Conservation (phyloP, 148 eudicot species). For the Nepenthes gracilis region DNA sequence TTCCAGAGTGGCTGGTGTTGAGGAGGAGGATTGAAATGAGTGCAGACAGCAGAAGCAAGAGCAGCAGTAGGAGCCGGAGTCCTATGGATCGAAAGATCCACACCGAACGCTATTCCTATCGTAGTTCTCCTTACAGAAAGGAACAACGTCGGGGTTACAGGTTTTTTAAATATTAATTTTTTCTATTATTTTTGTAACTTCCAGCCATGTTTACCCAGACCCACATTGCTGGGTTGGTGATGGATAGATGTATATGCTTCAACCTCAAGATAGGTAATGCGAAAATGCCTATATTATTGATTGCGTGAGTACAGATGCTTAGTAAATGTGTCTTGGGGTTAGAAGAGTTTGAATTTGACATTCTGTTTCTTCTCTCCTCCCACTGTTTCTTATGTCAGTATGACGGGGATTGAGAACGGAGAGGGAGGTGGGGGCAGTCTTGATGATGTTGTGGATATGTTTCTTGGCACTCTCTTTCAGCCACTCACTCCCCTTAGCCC, state of each 20-base stretch:
- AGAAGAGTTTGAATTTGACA: neutral
- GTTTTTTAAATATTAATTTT: slow-evolving; percentile 34
- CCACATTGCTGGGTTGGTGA: neutral
- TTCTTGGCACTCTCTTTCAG: no score
- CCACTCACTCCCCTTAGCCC: no score
- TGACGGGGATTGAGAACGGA: no score
- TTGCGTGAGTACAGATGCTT: no score
- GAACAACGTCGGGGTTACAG: slow-evolving; percentile 72
- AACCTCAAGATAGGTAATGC: no score
- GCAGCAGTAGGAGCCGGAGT: slow-evolving; percentile 53
- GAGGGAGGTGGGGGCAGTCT: no score
- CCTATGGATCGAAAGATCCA: slow-evolving; percentile 63
- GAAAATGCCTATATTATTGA: no score
- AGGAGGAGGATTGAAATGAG: slow-evolving; percentile 41
- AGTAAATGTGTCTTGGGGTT: no score
- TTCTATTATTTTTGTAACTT: neutral
- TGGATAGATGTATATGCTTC: no score
- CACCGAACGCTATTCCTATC: slow-evolving; percentile 42
- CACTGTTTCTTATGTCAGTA: no score
- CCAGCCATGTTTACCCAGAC: neutral
- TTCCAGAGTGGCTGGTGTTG: slow-evolving; percentile 16
- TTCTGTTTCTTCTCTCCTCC: neutral
- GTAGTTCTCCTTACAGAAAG: slow-evolving; percentile 74
- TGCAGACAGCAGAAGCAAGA: slow-evolving; percentile 29
- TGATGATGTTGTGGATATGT: no score